Base-by-base conservation (phyloP, 352 stramenopile genomes). In the Phytopythium sindhum region DNA sequence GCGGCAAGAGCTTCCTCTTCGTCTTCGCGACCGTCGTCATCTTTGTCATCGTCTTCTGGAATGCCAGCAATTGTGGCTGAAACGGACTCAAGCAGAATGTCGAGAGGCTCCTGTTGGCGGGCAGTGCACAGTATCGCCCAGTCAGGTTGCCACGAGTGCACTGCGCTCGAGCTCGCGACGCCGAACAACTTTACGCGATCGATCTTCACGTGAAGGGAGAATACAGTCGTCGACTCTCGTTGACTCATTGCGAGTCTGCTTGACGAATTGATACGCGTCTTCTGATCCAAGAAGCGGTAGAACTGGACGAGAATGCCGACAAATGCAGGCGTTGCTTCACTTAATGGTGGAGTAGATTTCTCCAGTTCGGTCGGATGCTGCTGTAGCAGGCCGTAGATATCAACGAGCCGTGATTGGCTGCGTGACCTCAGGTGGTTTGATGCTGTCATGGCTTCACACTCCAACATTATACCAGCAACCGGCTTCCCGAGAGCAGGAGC, bases 161-260 rank as follows among this genome's bases (percentile, higher is more conserved):
- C 4, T 6, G 4, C 12, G 24, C 23, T 19, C 1, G 52, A 42
- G 28, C 11, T 14, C 21, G 29, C 12, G 21, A 45, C 0, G 1
- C 37, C 52, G 6, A 47, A 4, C 31, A 44, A n/a, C 29, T 45
- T 39, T 33, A 57, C 11, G 8, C 28, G 19, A 26, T 57, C 51
- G 28, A 57, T 45, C 21, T 58, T 33, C 1, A 42, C 33, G 9
- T 58, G 52, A 14, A 58, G 19, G 3, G 33, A 45, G 29, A 45
- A 58, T 15, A 24, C 21, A 6, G 37, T 39, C n/a, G 52, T 58
- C 17, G 52, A 21, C 21, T 24, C 52, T 23, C 33, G 52, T n/a
- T 33, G 52, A 47, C 52, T 58, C 52, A 58, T 58, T 4, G 19
- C 52, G 21, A 58, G 3, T 9, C 52, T 4, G 21, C 52, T 58